Base-by-base conservation (phyloP, 495 filamentous ascomycete species). In the Aspergillus carlsbadensis region DNA sequence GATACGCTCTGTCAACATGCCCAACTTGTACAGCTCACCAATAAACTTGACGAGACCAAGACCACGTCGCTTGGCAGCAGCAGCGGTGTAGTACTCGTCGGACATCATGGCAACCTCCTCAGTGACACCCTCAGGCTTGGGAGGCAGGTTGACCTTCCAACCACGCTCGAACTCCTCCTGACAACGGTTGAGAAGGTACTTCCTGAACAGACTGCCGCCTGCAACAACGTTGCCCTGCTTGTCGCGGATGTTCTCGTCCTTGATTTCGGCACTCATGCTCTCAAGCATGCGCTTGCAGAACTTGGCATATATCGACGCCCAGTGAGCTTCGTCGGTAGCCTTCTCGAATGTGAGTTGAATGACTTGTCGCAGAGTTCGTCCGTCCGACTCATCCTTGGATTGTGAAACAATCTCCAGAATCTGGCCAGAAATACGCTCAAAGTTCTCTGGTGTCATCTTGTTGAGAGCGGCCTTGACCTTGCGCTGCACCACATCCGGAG, bases 401-500 rank as follows among this genome's bases (percentile, higher is more conserved):
- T 99, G 94, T 10, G 83, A 86, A 33, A 93, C 91, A 64, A 99
- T 98, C 35, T 86, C 83, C 22, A 98, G 81, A 51, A 99, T 96
- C 71, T 98, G 92, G 47, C 89, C 87, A 17, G 94, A 80, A 56
- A 99, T 96, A 78, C 87, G 91, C 62, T 97, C 92, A 69, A 99
- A 99, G 64, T 97, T 98, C 75, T 98, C 94, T 1, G 94, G 94
- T 0, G 94, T 97, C 95, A 99, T 98, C 87, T 98, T 98, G 83
- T 99, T 98, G 62, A 99, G 77, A 44, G 88, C 89, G 52, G 91
- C 89, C 84, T 99, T 99, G 67, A 98, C 95, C 84, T 98, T 99
- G 59, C 94, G 86, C 74, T 99, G 94, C 60, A 99, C 94, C 74
- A 94, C 85, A 57, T 92, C 91, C 15, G 94, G 95, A 56, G 93